These are phyloP conservation scores for Gossypium bickii DNA, from an alignment of 345 rosid genomes.

Conservation along the genomic window DNA sequence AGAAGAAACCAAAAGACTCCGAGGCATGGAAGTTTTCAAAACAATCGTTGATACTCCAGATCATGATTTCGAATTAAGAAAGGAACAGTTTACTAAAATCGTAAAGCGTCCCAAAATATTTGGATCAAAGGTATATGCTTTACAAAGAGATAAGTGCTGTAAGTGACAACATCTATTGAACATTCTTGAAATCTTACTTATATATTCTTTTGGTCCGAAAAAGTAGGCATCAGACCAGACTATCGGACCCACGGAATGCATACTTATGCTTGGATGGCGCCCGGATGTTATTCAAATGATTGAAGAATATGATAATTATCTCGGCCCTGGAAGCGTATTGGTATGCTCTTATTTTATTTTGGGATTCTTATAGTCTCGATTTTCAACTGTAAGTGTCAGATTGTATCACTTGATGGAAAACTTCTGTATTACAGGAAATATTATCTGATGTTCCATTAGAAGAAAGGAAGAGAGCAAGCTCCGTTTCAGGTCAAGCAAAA, in stretches of 20 bases:
- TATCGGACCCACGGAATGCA: slow-evolving; percentile 74
- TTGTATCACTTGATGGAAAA: background rate
- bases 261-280: slow-evolving; percentile 96
- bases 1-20: slow-evolving; percentile 21
- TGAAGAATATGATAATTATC: slow-evolving; percentile 91
- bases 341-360: slow-evolving; percentile 37
- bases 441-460: slow-evolving; percentile 83
- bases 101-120: slow-evolving; percentile 49
- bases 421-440: slow-evolving; percentile 53
- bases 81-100: slow-evolving; percentile 42
- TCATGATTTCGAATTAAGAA: slow-evolving; percentile 44
- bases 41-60: slow-evolving; percentile 29
- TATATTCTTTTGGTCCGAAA: slow-evolving; percentile 16
- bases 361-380: background rate
- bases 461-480: slow-evolving; percentile 50
- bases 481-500: slow-evolving; percentile 34
- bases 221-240: slow-evolving; percentile 64
- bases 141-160: slow-evolving; percentile 9
- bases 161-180: slow-evolving; percentile 14
- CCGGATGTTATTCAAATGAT: slow-evolving; percentile 81
- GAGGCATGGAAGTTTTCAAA: slow-evolving; percentile 26
- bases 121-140: slow-evolving; percentile 75
- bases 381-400: background rate
- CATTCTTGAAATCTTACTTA: slow-evolving; percentile 10
- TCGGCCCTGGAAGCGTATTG: slow-evolving; percentile 92